These are phyloP conservation scores for Phlebiopsis gigantea DNA, from an alignment of 768 basidiomycete genomes.

Conservation along the genomic window DNA sequence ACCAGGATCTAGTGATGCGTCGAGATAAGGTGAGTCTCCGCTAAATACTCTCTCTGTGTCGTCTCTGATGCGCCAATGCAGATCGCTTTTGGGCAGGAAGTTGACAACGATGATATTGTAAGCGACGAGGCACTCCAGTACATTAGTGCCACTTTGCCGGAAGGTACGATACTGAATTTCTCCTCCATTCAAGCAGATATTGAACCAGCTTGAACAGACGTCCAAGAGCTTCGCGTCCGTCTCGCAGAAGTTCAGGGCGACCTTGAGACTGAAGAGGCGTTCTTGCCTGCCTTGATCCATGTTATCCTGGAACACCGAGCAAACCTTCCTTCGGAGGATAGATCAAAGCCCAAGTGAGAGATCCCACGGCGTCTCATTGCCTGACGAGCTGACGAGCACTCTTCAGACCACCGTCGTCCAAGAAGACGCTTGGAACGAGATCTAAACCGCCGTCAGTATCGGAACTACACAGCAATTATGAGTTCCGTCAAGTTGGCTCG, in stretches of 20 bases:
- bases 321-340: not conserved
- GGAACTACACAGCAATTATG: conserved; percentile 6
- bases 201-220: not conserved
- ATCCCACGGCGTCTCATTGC: not conserved
- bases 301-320: not conserved
- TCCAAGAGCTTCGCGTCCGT: not conserved
- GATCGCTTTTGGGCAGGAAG: not conserved
- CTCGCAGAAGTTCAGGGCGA: not conserved
- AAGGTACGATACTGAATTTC: not conserved
- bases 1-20: not conserved
- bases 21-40: not conserved
- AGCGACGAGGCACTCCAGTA: not conserved
- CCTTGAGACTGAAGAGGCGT: not conserved
- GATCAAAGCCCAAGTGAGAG: not conserved
- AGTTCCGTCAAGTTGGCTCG: not conserved
- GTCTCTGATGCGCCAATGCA: not conserved
- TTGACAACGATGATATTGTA: not conserved
- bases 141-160: not conserved
- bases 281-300: not conserved
- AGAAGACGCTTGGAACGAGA: not conserved
- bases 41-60: not conserved
- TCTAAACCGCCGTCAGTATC: conserved; percentile 10
- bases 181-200: not conserved
- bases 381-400: not conserved
- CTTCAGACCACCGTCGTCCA: not conserved